Conservation (phyloP, 352 stramenopile species). For the Globisporangium polare region DNA sequence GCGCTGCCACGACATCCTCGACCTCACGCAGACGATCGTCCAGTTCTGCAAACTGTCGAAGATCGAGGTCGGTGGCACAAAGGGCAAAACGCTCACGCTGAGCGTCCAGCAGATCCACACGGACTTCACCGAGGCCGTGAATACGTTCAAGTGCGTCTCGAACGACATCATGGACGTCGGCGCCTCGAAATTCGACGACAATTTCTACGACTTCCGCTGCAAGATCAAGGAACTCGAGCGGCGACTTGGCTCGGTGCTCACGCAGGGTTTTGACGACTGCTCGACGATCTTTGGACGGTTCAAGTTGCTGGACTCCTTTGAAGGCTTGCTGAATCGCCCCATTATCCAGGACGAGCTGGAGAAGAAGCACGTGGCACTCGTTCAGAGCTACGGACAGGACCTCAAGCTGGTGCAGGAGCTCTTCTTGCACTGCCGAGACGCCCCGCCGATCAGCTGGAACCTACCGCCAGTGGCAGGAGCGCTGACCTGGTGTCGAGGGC, state of each 20-base stretch:
- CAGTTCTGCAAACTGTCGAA: constrained; percentile 98
- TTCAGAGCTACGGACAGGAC: constrained; percentile 95
- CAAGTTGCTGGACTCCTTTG: constrained; percentile 97
- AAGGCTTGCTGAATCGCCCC: constrained; percentile 91
- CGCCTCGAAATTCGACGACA: constrained; percentile 96
- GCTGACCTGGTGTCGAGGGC: constrained; percentile 94
- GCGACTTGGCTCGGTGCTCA: constrained; percentile 94
- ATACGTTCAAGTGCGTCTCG: constrained; percentile 94
- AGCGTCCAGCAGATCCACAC: constrained; percentile 94
- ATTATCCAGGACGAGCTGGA: constrained; percentile 97
- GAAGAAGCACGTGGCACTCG: constrained; percentile 96
- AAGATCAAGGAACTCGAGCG: constrained; percentile 98
- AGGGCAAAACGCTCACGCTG: constrained; percentile 93
- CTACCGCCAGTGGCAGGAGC: constrained; percentile 93
- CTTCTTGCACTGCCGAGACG: constrained; percentile 92
- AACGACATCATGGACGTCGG: constrained; percentile 99
- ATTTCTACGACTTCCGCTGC: constrained; percentile 97
- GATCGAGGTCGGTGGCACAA: constrained; percentile 97
- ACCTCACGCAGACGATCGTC: constrained; percentile 97
- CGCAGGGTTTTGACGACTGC: constrained; percentile 96
- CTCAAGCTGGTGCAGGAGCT: constrained; percentile 97
- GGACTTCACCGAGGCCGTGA: constrained; percentile 94
- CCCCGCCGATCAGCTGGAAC: constrained; percentile 94
- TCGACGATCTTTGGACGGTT: constrained; percentile 97
- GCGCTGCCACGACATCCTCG: constrained; percentile 96